phyloP scores from a whole-genome alignment of 345 rosid genomes.

The Eucalyptus shirleyi region DNA sequence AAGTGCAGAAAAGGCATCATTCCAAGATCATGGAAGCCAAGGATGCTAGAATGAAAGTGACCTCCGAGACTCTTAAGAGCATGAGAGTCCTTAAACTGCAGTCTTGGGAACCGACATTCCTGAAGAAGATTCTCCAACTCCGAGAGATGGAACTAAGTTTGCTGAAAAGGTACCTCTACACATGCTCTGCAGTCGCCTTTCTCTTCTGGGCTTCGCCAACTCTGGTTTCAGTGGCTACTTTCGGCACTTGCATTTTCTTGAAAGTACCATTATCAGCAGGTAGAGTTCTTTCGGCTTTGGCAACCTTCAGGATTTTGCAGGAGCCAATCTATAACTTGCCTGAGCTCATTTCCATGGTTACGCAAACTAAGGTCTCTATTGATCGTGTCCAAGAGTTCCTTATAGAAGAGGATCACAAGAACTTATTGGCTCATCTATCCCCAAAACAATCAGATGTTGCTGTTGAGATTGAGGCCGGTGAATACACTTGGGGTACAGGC shows the following conservation, averaged over 20 bases:
- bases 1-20: slow-evolving; percentile 35
- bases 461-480: slow-evolving; percentile 27
- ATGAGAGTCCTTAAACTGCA: slow-evolving; percentile 1
- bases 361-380: slow-evolving; percentile 49
- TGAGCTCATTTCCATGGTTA: slow-evolving; percentile 46
- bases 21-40: slow-evolving; percentile 38
- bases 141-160: slow-evolving; percentile 16
- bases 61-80: slow-evolving; percentile 1
- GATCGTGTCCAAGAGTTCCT: slow-evolving; percentile 16
- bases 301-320: slow-evolving; percentile 48
- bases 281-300: slow-evolving; percentile 47
- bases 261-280: slow-evolving; percentile 33
- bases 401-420: slow-evolving; percentile 34
- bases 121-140: slow-evolving; percentile 17
- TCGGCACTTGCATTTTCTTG: slow-evolving; percentile 33
- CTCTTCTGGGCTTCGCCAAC: slow-evolving; percentile 74
- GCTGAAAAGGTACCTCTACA: slow-evolving; percentile 39
- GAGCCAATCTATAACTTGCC: slow-evolving; percentile 66
- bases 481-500: slow-evolving; percentile 38
- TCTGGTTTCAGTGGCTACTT: slow-evolving; percentile 39
- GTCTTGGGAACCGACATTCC: not conserved
- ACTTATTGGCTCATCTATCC: not conserved
- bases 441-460: slow-evolving; percentile 7
- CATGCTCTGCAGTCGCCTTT: slow-evolving; percentile 43
- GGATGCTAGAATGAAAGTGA: not conserved